A percentile compares a stretch with the other conserved stretches of the same genome.
phyloP scores from a whole-genome alignment of 306 rosid species.

The Lupinus albus region DNA sequence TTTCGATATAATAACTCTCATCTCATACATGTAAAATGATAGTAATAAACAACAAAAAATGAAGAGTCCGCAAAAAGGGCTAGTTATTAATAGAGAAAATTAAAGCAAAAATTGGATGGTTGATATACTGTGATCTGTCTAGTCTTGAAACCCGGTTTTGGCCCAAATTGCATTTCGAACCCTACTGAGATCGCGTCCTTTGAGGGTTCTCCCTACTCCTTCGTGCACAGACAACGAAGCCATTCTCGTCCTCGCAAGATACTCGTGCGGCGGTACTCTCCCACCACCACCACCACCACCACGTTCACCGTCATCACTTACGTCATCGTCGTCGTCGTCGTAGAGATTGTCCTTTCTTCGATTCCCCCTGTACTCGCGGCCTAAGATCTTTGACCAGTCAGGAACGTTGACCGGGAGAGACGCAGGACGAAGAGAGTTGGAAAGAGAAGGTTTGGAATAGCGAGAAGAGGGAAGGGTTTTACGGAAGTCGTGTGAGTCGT shows the following conservation, averaged over 20 bases:
- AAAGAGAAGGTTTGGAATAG: constrained; percentile 33
- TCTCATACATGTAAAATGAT: constrained; percentile 11
- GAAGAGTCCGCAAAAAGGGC: constrained; percentile 14
- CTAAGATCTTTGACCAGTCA: constrained; percentile 87
- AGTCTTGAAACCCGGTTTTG: constrained; percentile 84
- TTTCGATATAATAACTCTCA: constrained; percentile 24
- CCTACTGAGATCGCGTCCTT: constrained; percentile 89
- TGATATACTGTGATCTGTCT: too few relatives aligned
- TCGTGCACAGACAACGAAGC: constrained; percentile 88
- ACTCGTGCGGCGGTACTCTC: constrained; percentile 85
- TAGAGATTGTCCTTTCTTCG: constrained; percentile 39
- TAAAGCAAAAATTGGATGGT: too few relatives aligned
- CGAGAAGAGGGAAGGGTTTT: too few relatives aligned
- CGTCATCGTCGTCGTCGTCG: constrained; percentile 38
- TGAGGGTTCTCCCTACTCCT: constrained; percentile 85
- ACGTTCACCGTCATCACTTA: constrained; percentile 35
- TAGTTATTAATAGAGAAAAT: too few relatives aligned
- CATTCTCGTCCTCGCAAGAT: constrained; percentile 74
- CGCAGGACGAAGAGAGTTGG: constrained; percentile 43
- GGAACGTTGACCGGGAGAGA: constrained; percentile 80
- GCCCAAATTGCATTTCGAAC: constrained; percentile 89
- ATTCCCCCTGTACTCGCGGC: constrained; percentile 61
- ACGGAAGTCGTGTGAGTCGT: too few relatives aligned
- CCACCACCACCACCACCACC: constrained; percentile 41
- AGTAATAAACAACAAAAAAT: neutral